These are phyloP conservation scores for Sporothrix curviconia DNA, from an alignment of 2,329 filamentous ascomycete genomes.

Conservation along the genomic window DNA sequence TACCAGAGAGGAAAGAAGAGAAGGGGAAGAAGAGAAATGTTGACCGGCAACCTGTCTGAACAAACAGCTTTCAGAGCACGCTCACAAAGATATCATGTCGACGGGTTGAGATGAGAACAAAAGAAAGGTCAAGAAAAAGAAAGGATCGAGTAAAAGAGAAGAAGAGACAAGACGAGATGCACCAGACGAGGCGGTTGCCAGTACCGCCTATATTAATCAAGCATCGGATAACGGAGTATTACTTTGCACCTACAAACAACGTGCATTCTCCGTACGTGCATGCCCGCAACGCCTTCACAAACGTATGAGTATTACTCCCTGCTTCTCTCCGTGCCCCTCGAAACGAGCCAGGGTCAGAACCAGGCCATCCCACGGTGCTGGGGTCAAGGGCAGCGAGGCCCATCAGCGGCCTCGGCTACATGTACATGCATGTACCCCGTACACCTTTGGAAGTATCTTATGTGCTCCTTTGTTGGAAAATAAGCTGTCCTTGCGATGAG, in stretches of 20 bases:
- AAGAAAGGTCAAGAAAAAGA: neutral
- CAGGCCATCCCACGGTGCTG: neutral
- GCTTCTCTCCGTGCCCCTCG: neutral
- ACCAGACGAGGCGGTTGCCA: neutral
- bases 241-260: neutral
- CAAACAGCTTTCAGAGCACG: neutral
- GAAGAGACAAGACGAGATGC: constrained; percentile 1
- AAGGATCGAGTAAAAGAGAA: neutral
- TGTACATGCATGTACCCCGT: neutral
- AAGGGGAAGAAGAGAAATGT: constrained; percentile 1
- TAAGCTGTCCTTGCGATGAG: too few relatives aligned
- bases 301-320: too few relatives aligned
- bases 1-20: constrained; percentile 6
- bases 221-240: neutral
- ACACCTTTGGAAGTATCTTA: too few relatives aligned
- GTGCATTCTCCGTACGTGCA: neutral
- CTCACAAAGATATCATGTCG: constrained; percentile 4
- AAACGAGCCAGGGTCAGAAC: neutral
- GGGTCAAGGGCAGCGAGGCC: neutral
- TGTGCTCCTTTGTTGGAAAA: too few relatives aligned
- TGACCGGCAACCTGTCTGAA: constrained; percentile 12
- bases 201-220: constrained; percentile 6
- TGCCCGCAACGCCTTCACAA: neutral
- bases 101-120: neutral
- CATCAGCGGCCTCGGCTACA: too few relatives aligned